These are phyloP conservation scores for Entomortierella lignicola DNA, from an alignment of 192 early-diverging fungal genomes.

Conservation along the genomic window DNA sequence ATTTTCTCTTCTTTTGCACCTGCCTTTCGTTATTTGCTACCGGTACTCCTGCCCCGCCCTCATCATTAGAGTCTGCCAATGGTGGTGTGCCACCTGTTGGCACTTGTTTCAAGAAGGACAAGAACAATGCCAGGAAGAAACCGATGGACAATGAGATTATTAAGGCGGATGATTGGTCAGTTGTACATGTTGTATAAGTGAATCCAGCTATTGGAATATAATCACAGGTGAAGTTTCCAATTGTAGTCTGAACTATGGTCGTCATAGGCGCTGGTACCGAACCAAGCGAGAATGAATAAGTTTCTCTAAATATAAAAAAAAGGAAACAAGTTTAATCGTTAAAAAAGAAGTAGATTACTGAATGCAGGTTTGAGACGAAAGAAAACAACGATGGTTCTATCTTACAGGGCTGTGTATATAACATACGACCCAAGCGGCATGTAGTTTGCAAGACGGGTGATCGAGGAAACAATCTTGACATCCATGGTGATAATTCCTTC, in stretches of 20 bases:
- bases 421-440: constrained; percentile 54
- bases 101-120: constrained; percentile 49
- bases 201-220: constrained; percentile 18
- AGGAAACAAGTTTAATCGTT: neutral
- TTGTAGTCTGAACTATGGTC: constrained; percentile 31
- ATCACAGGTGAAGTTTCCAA: constrained; percentile 29
- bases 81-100: constrained; percentile 27
- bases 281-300: constrained; percentile 48
- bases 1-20: constrained; percentile 14
- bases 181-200: constrained; percentile 28
- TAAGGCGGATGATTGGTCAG: constrained; percentile 29
- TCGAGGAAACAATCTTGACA: constrained; percentile 39
- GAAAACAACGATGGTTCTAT: no score
- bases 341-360: no score
- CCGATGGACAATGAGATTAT: constrained; percentile 32
- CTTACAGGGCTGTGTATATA: constrained; percentile 53
- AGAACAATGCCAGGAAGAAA: constrained; percentile 42
- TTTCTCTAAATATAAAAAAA: constrained; percentile 25
- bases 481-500: constrained; percentile 31
- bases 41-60: neutral
- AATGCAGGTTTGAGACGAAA: no score
- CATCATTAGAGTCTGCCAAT: constrained; percentile 14
- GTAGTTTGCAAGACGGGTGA: constrained; percentile 48
- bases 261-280: constrained; percentile 21
- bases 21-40: no score